phyloP scores from a whole-genome alignment of 805 yeast genomes.

The Starmerella floricola region DNA sequence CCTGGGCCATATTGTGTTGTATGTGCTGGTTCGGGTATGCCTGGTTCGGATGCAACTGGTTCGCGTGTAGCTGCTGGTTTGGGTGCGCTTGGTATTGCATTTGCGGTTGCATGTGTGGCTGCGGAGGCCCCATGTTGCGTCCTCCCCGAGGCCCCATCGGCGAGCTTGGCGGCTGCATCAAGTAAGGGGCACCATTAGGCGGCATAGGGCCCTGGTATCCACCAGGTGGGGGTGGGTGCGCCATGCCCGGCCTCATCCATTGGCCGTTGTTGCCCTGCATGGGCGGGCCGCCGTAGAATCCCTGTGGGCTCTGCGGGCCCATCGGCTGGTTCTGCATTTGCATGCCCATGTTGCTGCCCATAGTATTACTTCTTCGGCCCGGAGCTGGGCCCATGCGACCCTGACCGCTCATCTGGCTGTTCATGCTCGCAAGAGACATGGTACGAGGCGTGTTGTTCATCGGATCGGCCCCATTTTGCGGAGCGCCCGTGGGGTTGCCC shows the following conservation, averaged over 20 bases:
- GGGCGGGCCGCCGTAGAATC: not conserved
- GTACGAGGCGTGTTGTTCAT: conserved; percentile 16
- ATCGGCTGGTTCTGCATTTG: too few species aligned
- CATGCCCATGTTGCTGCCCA: not conserved
- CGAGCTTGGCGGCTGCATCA: too few species aligned
- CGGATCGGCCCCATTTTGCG: conserved; percentile 2
- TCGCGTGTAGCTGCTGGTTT: not conserved
- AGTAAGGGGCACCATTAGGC: too few species aligned
- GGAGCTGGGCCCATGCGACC: not conserved
- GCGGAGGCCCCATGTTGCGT: not conserved
- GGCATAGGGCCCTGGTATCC: too few species aligned
- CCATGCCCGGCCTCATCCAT: too few species aligned
- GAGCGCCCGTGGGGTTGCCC: conserved; percentile 3
- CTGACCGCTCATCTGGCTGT: not conserved
- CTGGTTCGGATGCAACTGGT: too few species aligned
- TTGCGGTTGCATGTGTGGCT: not conserved
- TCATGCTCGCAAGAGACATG: conserved; percentile 13
- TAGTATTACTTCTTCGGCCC: conserved; percentile 3
- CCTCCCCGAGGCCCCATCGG: too few species aligned
- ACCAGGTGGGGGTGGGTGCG: too few species aligned
- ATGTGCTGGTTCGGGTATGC: too few species aligned
- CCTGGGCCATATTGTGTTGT: too few species aligned
- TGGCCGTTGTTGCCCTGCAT: not conserved
- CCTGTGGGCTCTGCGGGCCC: not conserved
- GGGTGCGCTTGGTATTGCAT: not conserved